A percentile compares a stretch with the other conserved stretches of the same genome.
These are phyloP conservation scores for Cladosporium sp. DNA, from an alignment of 2,329 filamentous ascomycete species.

Conservation along the genomic window DNA sequence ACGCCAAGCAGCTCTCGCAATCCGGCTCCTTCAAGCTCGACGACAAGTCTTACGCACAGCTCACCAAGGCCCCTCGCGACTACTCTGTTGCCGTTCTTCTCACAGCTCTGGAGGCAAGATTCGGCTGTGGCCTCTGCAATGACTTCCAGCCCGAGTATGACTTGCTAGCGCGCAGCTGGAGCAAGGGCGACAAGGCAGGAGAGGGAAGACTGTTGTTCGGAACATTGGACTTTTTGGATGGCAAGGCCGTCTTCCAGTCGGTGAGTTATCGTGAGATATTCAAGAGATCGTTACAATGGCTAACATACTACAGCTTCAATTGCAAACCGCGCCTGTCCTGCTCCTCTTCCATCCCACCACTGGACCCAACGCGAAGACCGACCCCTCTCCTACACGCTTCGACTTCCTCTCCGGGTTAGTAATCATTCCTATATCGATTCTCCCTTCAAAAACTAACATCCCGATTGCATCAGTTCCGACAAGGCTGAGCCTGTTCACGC, in stretches of 20 bases:
- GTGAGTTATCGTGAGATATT: constrained; percentile 52
- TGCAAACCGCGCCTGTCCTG: constrained; percentile 92
- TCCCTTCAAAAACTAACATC: constrained; percentile 5
- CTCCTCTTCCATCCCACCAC: constrained; percentile 82
- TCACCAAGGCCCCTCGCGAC: constrained; percentile 78
- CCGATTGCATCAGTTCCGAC: constrained; percentile 32
- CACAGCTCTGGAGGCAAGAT: constrained; percentile 81
- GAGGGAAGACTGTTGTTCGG: constrained; percentile 75
- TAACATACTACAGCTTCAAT: constrained; percentile 66
- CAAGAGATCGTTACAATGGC: constrained; percentile 8
- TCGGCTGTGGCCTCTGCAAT: constrained; percentile 80
- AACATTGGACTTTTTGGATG: constrained; percentile 84
- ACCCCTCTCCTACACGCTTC: constrained; percentile 71
- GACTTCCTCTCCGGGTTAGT: constrained; percentile 81
- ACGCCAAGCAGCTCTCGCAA: constrained; percentile 62
- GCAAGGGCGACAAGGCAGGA: constrained; percentile 75
- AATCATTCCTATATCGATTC: background rate
- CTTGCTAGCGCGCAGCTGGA: constrained; percentile 81
- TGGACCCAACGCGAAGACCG: constrained; percentile 74
- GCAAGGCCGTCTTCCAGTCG: constrained; percentile 81
- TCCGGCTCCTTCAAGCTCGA: constrained; percentile 69
- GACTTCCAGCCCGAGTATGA: constrained; percentile 97
- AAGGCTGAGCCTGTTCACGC: constrained; percentile 74
- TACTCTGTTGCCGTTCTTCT: constrained; percentile 81
- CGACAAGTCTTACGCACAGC: constrained; percentile 71